Evolutionary conservation across 148 eudicot genomes (phyloP).

Genomic region (Silene uniflora): DNA sequence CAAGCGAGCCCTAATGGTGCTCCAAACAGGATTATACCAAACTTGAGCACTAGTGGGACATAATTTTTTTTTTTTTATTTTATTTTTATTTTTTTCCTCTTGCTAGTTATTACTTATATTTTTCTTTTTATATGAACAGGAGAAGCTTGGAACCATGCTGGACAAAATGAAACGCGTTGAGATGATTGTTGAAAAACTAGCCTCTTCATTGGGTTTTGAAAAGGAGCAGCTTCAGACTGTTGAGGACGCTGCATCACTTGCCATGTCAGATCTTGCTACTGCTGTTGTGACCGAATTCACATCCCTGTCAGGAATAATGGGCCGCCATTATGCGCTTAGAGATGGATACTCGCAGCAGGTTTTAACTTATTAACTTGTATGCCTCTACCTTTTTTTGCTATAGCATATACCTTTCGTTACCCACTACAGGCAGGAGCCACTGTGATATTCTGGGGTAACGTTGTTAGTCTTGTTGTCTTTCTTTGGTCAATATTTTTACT

Average conservation of each 20-base stretch:
- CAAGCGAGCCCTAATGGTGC: no score
- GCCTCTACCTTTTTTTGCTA: not conserved
- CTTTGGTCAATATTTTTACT: not conserved
- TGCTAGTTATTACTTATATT: slow-evolving; percentile 13
- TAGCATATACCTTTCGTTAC: not conserved
- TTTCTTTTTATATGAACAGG: slow-evolving; percentile 40
- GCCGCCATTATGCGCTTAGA: slow-evolving; percentile 90
- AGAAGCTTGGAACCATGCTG: slow-evolving; percentile 94
- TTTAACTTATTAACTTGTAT: not conserved
- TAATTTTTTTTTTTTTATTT: not conserved
- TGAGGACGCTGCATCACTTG: slow-evolving; percentile 81
- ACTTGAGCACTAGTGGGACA: not conserved
- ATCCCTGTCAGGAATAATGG: slow-evolving; percentile 90
- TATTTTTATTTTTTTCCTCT: not conserved
- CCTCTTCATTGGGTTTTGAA: slow-evolving; percentile 50
- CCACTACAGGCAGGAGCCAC: not conserved
- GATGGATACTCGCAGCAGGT: slow-evolving; percentile 96
- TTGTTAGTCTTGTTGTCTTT: not conserved
- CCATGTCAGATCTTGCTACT: slow-evolving; percentile 94
- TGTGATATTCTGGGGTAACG: not conserved
- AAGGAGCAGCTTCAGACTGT: slow-evolving; percentile 45
- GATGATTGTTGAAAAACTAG: slow-evolving; percentile 49
- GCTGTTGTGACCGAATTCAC: slow-evolving; percentile 97
- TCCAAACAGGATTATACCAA: not conserved
- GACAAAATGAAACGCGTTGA: slow-evolving; percentile 88